A percentile compares a stretch with the other conserved stretches of the same genome.
These are phyloP conservation scores for Silybum marianum DNA, from an alignment of 129 eudicot species.

Conservation along the genomic window DNA sequence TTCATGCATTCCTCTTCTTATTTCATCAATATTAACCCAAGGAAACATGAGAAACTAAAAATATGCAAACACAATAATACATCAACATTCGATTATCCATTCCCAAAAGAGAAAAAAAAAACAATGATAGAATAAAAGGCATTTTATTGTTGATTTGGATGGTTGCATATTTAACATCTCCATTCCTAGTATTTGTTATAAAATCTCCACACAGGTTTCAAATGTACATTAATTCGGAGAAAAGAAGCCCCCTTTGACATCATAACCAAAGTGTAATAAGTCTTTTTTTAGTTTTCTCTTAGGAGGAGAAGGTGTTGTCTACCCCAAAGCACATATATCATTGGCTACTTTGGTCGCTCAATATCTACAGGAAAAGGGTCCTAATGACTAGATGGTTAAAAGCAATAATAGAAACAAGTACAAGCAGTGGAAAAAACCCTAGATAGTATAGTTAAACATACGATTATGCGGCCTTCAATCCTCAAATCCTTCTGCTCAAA, in stretches of 20 bases:
- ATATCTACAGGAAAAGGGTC: not conserved
- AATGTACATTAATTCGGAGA: not conserved
- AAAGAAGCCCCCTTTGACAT: not conserved
- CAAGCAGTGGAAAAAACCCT: not conserved
- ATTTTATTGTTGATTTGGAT: not conserved
- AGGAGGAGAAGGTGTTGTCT: not conserved
- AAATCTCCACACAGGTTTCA: not conserved
- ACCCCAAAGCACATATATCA: not conserved
- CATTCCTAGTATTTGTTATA: not conserved
- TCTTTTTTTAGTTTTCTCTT: not conserved
- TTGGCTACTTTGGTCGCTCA: not conserved
- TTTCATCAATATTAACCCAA: not conserved
- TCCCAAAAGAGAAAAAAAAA: not conserved
- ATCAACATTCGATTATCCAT: not conserved
- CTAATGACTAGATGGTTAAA: not conserved
- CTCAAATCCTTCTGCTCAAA: slow-evolving; percentile 73
- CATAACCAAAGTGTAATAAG: not conserved
- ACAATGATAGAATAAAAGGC: not conserved
- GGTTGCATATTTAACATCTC: not conserved
- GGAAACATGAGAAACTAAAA: not conserved
- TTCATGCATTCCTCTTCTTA: not conserved
- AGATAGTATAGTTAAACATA: slow-evolving; percentile 11
- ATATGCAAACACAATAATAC: not conserved
- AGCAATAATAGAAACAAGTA: not conserved
- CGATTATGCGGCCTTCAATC: slow-evolving; percentile 70